phyloP scores from a whole-genome alignment of 495 filamentous ascomycete genomes.

The Aspergillus sclerotiicarbonarius region DNA sequence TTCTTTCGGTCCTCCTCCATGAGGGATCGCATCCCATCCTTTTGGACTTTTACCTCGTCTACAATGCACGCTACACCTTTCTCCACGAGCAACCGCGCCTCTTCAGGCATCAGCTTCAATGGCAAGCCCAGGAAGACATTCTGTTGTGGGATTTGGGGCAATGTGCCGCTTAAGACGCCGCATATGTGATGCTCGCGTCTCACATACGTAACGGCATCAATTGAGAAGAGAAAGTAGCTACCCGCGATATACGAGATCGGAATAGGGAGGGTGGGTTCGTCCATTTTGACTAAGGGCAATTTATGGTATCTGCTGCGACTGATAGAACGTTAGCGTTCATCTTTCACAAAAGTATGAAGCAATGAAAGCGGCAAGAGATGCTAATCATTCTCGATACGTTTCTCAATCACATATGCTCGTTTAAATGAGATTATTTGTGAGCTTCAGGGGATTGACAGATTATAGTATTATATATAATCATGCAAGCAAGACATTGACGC shows the following conservation, averaged over 20 bases:
- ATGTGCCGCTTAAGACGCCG: slow-evolving; percentile 79
- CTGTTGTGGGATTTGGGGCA: slow-evolving; percentile 89
- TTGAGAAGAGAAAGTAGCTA: slow-evolving; percentile 87
- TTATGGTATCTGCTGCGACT: slow-evolving; percentile 9
- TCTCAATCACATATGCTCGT: slow-evolving; percentile 50
- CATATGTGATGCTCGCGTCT: slow-evolving; percentile 81
- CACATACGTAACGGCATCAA: slow-evolving; percentile 75
- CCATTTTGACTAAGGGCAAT: slow-evolving; percentile 29
- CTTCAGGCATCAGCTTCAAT: slow-evolving; percentile 85
- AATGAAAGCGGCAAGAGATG: slow-evolving; percentile 12
- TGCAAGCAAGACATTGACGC: slow-evolving; percentile 33
- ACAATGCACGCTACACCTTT: slow-evolving; percentile 74
- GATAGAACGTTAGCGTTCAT: slow-evolving; percentile 16
- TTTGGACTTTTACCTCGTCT: slow-evolving; percentile 70
- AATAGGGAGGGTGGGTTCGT: slow-evolving; percentile 54
- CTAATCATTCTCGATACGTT: slow-evolving; percentile 49
- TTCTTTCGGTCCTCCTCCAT: slow-evolving; percentile 50
- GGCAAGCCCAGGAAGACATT: slow-evolving; percentile 92
- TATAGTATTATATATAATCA: slow-evolving; percentile 70
- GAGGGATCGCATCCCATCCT: slow-evolving; percentile 55
- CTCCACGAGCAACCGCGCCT: slow-evolving; percentile 80
- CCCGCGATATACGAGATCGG: slow-evolving; percentile 79
- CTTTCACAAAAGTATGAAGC: slow-evolving; percentile 7
- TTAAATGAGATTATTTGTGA: slow-evolving; percentile 42
- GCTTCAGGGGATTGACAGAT: slow-evolving; percentile 93